Base-by-base conservation (phyloP, 2,329 filamentous ascomycete species). In the Phyllosticta capitalensis region DNA sequence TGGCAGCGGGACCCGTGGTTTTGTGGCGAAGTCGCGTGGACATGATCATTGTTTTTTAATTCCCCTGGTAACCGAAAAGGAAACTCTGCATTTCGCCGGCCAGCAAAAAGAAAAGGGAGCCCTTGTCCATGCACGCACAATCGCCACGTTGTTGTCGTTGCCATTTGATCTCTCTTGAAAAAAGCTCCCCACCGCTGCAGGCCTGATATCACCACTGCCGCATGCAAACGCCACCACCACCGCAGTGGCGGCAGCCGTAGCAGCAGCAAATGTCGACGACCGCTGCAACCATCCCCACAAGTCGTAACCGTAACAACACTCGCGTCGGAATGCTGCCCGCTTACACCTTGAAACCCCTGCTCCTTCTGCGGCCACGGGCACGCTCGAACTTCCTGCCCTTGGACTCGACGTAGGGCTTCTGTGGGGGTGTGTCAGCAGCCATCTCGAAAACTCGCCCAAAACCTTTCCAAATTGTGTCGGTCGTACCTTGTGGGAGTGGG, bases 361-460 rank as follows among this genome's bases (percentile, higher is more conserved):
- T 97, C 78, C 91, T 84, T 88, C 94, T 95, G 81, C 94, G 92
- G 80, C 94, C 95, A 94, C 94, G 92, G 74, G 92, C 94, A 74
- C 86, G 85, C 88, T 99, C 95, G 84, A 99, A 99, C 85, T 99
- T 99, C 81, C 94, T 89, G 75, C 95, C 95, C 89, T 99, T 99
- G 84, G 90, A 95, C 80, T 90, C 85, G 74, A 99, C 85, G 72
- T 95, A 89, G 70, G 92, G 92, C 86, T 96, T 97, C 92, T 94
- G 68, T 63, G 71, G 50, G n/a, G 24, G 50, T 4, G 20, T 24
- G 62, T 67, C 56, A 67, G 61, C 50, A 38, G 9, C 24, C 50
- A 22, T 22, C 3, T 26, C 30, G 22, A 50, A 54, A 53, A 22
- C n/a, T 61, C 62, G 62, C 67, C 59, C 63, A 64, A 60, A 55